Conservation (phyloP, 1,139 yeast species). For the Hyphopichia khmerensis region DNA sequence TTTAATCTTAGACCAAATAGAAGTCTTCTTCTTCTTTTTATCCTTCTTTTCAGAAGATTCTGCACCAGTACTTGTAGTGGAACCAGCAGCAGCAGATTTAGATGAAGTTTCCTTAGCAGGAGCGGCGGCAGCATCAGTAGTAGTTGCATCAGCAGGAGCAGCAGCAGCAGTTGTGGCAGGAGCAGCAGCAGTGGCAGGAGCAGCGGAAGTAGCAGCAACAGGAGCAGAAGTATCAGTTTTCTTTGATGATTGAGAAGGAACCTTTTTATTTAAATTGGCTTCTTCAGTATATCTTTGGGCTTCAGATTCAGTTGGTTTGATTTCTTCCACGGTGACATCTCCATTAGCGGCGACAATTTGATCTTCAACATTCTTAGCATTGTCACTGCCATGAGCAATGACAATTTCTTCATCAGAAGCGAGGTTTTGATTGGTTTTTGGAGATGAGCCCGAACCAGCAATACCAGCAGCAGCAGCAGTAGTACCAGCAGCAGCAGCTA, state of each 20-base stretch:
- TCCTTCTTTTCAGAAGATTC: slow-evolving; percentile 7
- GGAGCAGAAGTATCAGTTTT: slow-evolving; percentile 4
- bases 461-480: slow-evolving; percentile 6
- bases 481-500: slow-evolving; percentile 7
- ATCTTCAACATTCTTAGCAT: slow-evolving; percentile 29
- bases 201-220: slow-evolving; percentile 7
- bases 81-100: slow-evolving; percentile 7
- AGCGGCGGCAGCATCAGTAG: slow-evolving; percentile 6
- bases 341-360: slow-evolving; percentile 40
- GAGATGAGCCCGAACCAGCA: slow-evolving; percentile 2
- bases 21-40: slow-evolving; percentile 18
- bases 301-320: slow-evolving; percentile 42
- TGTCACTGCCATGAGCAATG: slow-evolving; percentile 35
- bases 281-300: slow-evolving; percentile 32
- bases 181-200: slow-evolving; percentile 9
- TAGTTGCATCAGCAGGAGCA: slow-evolving; percentile 6
- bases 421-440: slow-evolving; percentile 4
- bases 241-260: slow-evolving; percentile 8
- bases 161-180: slow-evolving; percentile 4
- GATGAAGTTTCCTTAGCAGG: slow-evolving; percentile 8
- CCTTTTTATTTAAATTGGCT: slow-evolving; percentile 22
- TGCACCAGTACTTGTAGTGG: slow-evolving; percentile 3
- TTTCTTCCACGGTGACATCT: slow-evolving; percentile 43
- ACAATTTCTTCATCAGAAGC: slow-evolving; percentile 36
- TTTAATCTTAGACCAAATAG: slow-evolving; percentile 47